Conservation (phyloP, 345 rosid genomes). For the Excoecaria cochinchinensis region DNA sequence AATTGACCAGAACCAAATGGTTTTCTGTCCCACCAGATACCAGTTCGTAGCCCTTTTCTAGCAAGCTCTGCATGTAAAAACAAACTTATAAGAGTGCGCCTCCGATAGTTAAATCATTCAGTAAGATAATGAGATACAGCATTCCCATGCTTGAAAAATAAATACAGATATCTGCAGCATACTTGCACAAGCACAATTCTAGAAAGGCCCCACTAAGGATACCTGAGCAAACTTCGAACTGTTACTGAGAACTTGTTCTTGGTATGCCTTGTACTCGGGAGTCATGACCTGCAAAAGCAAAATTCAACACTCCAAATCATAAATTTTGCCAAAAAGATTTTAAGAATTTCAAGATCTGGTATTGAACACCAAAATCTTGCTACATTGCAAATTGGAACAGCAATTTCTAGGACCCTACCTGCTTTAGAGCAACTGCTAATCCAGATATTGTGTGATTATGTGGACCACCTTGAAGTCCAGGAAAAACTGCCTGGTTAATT, state of each 20-base stretch:
- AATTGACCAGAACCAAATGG: conserved; percentile 88
- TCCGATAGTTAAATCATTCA: conserved; percentile 14
- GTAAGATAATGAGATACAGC: conserved; percentile 8
- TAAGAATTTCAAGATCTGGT: not conserved
- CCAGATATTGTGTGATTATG: conserved; percentile 93
- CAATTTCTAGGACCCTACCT: conserved; percentile 41
- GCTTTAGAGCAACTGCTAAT: conserved; percentile 89
- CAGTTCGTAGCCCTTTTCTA: conserved; percentile 72
- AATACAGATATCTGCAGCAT: conserved; percentile 12
- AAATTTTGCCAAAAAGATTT: conserved; percentile 3
- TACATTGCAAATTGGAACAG: not conserved
- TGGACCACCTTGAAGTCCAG: conserved; percentile 98
- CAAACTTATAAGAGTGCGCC: conserved; percentile 3
- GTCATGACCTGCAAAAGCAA: conserved; percentile 49
- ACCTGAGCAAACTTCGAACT: conserved; percentile 81
- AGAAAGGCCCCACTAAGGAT: conserved; percentile 10
- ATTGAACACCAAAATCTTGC: not conserved
- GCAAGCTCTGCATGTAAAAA: conserved; percentile 56
- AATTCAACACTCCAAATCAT: conserved; percentile 16
- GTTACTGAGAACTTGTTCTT: conserved; percentile 83
- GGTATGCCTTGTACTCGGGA: conserved; percentile 87
- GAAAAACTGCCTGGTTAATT: conserved; percentile 92
- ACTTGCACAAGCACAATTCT: not conserved
- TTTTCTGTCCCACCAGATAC: conserved; percentile 98
- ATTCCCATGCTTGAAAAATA: not conserved